Conservation (phyloP, 805 yeast genomes). For the Yamadazyma sp. region DNA sequence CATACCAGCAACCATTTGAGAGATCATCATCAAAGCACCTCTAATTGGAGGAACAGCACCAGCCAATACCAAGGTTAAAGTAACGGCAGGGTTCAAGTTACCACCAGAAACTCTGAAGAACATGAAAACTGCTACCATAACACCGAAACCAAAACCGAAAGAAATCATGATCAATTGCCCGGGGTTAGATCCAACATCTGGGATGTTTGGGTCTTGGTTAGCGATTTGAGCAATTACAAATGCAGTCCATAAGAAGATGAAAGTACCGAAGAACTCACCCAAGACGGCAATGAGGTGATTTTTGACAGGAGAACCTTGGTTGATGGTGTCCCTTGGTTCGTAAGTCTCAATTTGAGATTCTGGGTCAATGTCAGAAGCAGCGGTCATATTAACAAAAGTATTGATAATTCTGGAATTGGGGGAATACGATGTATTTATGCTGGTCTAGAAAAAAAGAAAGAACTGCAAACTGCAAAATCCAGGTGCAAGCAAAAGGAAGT, state of each 20-base stretch:
- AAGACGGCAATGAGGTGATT: conserved; percentile 67
- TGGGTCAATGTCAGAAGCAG: conserved; percentile 21
- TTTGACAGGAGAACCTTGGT: conserved; percentile 22
- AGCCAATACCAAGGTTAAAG: conserved; percentile 68
- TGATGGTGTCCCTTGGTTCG: conserved; percentile 22
- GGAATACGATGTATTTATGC: conserved; percentile 1
- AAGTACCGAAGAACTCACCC: conserved; percentile 87
- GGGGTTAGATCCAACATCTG: conserved; percentile 53
- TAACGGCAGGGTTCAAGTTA: conserved; percentile 87
- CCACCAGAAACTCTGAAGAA: conserved; percentile 83
- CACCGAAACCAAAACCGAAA: conserved; percentile 84
- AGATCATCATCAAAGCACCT: conserved; percentile 59
- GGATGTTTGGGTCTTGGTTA: conserved; percentile 50
- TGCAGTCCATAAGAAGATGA: conserved; percentile 79
- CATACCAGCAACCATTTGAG: conserved; percentile 84
- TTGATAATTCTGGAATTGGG: background rate
- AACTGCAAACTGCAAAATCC: conserved; percentile 1
- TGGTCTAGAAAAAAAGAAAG: conserved; percentile 1
- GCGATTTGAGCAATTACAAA: conserved; percentile 83
- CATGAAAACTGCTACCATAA: conserved; percentile 68
- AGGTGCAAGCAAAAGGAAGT: conserved; percentile 7
- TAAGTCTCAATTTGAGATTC: conserved; percentile 31
- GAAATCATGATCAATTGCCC: conserved; percentile 75
- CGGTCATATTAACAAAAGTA: conserved; percentile 17
- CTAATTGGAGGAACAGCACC: conserved; percentile 73